Conservation (phyloP, 768 basidiomycete genomes). For the Suillus bovinus region DNA sequence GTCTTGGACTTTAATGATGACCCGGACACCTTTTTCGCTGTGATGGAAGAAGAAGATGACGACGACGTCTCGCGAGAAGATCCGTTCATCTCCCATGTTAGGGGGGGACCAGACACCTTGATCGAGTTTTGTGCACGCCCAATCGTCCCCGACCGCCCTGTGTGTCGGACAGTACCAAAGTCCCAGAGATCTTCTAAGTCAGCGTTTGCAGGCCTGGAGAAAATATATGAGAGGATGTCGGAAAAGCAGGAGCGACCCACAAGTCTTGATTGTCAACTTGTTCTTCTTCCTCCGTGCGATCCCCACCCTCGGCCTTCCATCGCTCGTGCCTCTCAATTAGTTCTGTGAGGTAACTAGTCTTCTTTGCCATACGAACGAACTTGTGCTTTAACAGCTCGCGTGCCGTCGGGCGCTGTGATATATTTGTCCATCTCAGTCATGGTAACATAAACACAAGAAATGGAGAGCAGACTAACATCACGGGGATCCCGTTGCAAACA, state of each 20-base stretch:
- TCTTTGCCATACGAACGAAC: slow-evolving; percentile 93
- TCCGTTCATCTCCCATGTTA: slow-evolving; percentile 81
- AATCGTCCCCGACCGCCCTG: slow-evolving; percentile 57
- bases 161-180: slow-evolving; percentile 92
- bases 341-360: slow-evolving; percentile 92
- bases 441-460: background rate
- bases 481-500: slow-evolving; percentile 95
- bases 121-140: slow-evolving; percentile 61
- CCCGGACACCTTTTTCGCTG: slow-evolving; percentile 31
- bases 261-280: slow-evolving; percentile 58
- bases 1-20: slow-evolving; percentile 51
- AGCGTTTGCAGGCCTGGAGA: slow-evolving; percentile 48
- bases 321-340: slow-evolving; percentile 92
- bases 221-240: slow-evolving; percentile 8
- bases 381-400: slow-evolving; percentile 95
- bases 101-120: slow-evolving; percentile 62
- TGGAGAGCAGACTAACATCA: slow-evolving; percentile 55
- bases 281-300: slow-evolving; percentile 70
- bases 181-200: slow-evolving; percentile 93
- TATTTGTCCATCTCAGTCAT: slow-evolving; percentile 17
- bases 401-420: slow-evolving; percentile 83
- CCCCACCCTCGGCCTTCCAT: slow-evolving; percentile 91
- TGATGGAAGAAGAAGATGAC: slow-evolving; percentile 37
- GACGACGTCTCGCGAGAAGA: slow-evolving; percentile 37
- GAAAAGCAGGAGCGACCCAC: slow-evolving; percentile 42